A percentile compares a stretch with the other conserved stretches of the same genome.
Conservation (phyloP, 495 filamentous ascomycete species). For the Penicillium ucsense region DNA sequence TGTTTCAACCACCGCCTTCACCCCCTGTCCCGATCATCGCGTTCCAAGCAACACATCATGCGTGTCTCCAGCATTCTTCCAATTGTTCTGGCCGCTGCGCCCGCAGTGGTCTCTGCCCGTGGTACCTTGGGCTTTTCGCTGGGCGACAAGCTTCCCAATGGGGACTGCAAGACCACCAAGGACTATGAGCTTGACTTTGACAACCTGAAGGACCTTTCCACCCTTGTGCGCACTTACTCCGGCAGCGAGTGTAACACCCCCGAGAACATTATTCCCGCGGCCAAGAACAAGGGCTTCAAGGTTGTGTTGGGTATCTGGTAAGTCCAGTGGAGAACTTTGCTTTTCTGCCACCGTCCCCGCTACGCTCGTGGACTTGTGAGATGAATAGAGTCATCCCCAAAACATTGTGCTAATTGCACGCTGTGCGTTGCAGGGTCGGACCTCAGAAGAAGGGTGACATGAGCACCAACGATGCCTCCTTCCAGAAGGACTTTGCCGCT, state of each 20-base stretch:
- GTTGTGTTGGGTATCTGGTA: slow-evolving; percentile 74
- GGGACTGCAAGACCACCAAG: slow-evolving; percentile 49
- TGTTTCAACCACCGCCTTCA: not conserved
- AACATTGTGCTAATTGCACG: slow-evolving; percentile 1
- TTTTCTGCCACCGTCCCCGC: not conserved
- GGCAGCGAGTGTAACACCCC: slow-evolving; percentile 55
- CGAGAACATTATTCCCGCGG: slow-evolving; percentile 59
- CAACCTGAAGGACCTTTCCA: slow-evolving; percentile 40
- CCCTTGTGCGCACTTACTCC: slow-evolving; percentile 62
- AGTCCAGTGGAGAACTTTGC: slow-evolving; percentile 1
- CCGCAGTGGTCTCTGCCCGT: slow-evolving; percentile 30
- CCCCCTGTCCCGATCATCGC: slow-evolving; percentile 3
- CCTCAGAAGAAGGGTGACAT: slow-evolving; percentile 11
- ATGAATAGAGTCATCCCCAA: not conserved
- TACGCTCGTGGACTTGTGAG: not conserved
- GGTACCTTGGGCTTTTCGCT: slow-evolving; percentile 43
- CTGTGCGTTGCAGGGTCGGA: slow-evolving; percentile 47
- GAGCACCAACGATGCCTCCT: slow-evolving; percentile 45
- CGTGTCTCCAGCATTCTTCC: slow-evolving; percentile 32
- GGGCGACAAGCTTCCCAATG: slow-evolving; percentile 42
- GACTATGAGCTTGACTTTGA: slow-evolving; percentile 67
- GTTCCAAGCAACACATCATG: slow-evolving; percentile 25
- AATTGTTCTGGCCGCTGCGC: slow-evolving; percentile 29
- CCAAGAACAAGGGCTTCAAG: slow-evolving; percentile 60
- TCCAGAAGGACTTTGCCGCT: slow-evolving; percentile 51